Evolutionary conservation across 1,139 yeast species (phyloP), one percentile per base, ranked within the genome.

Genomic region (Candida sanyaensis): DNA sequence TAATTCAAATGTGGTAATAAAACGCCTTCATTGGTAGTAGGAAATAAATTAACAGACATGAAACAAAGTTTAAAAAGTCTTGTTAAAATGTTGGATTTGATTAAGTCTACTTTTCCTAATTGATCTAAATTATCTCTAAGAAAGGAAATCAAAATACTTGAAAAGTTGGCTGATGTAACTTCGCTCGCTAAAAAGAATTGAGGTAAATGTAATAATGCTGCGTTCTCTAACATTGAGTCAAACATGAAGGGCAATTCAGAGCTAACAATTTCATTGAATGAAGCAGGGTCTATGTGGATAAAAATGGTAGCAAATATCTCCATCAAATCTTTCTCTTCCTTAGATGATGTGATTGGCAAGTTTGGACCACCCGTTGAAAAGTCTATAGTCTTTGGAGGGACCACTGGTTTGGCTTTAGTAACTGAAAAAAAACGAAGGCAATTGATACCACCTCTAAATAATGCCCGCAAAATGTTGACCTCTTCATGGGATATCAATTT

Each of bases 131-230:
- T 88, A 0, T 84, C 77, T 57, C 84, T 84, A 55, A 93, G 75
- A 62, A 90, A 92, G 4, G 87, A 78, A 21, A 95, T 80, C 56
- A 93, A 71, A 4, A 92, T 78, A n/a, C 97, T 93, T 1, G 96
- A 88, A 60, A 92, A 93, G 58, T 91, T 91, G 7, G 97, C 89
- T 0, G 97, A 88, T 0, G 97, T 92, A 11, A 90, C 83, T 61
- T 93, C 99, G 61, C 92, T 90, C 0, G 97, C 96, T 54, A 93
- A 73, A 65, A 95, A 92, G 62, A 91, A 89, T 65, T 93, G 99
- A 0, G 98, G 96, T 51, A 93, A 82, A 60, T 93, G 97, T 38
- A 95, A 75, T 45, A 93, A 68, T 0, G 97, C 95, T 1, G 96
- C 88, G 64, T 93, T 95, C 34, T 83, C 81, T 53, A 91, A 73